phyloP scores from a whole-genome alignment of 2,329 filamentous ascomycete species.

The Botryotinia convoluta region DNA sequence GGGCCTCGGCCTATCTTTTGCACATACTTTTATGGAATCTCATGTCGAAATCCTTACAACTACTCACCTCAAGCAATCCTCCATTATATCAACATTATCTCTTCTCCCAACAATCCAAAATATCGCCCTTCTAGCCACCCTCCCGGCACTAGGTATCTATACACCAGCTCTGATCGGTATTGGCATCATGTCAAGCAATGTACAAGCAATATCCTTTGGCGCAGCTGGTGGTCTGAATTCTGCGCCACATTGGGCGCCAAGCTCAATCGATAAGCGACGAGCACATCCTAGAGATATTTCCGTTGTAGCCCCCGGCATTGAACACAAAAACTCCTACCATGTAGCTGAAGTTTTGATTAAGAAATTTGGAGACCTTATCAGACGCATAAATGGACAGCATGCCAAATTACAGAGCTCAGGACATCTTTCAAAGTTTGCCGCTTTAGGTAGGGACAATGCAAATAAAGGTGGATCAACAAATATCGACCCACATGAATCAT shows the following conservation, averaged over 20 bases:
- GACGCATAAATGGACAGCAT: neutral
- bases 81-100: neutral
- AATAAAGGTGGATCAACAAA: neutral
- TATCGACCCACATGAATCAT: neutral
- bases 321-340: neutral
- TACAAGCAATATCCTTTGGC: neutral
- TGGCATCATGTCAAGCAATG: slow-evolving; percentile 3
- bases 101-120: neutral
- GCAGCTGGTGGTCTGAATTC: neutral
- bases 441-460: neutral
- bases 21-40: neutral
- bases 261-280: neutral
- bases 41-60: neutral
- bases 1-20: neutral
- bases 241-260: neutral
- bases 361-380: neutral
- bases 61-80: neutral
- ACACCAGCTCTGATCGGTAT: neutral
- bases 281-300: neutral
- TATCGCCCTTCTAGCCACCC: neutral
- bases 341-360: neutral
- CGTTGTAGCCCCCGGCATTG: neutral
- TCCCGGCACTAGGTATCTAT: neutral
- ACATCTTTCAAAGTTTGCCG: neutral
- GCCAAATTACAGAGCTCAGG: neutral